A percentile compares a stretch with the other conserved stretches of the same genome.
phyloP scores from a whole-genome alignment of 176 grass and related monocot genomes.

The Oryza australiensis region DNA sequence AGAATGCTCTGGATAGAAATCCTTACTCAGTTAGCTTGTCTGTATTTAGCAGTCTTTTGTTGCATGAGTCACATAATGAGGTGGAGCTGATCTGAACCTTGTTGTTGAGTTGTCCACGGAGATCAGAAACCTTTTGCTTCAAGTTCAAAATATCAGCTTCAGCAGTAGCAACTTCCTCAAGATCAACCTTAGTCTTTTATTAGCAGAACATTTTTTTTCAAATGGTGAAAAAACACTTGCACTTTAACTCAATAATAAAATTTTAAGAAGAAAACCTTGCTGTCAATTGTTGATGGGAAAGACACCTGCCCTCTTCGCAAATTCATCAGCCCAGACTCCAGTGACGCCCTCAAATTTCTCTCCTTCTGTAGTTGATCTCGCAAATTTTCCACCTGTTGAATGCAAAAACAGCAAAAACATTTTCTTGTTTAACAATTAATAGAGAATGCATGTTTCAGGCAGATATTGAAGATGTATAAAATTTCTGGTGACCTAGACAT shows the following conservation, averaged over 20 bases:
- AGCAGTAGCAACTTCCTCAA: conserved; percentile 75
- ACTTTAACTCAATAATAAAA: conserved; percentile 30
- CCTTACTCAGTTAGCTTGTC: conserved; percentile 58
- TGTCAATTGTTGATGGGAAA: conserved; percentile 57
- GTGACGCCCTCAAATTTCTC: conserved; percentile 65
- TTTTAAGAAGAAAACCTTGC: conserved; percentile 58
- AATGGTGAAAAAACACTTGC: not conserved
- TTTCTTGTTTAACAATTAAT: conserved; percentile 17
- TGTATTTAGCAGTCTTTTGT: conserved; percentile 45
- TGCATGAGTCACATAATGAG: conserved; percentile 87
- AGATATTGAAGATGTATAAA: not conserved
- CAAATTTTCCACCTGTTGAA: conserved; percentile 78
- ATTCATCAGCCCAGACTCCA: conserved; percentile 85
- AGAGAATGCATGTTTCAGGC: conserved; percentile 12
- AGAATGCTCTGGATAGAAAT: conserved; percentile 30
- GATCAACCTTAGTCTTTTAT: conserved; percentile 78
- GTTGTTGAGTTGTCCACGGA: conserved; percentile 64
- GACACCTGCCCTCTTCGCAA: conserved; percentile 65
- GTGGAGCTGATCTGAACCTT: conserved; percentile 53
- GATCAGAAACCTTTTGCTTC: conserved; percentile 90
- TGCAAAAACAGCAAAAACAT: conserved; percentile 15
- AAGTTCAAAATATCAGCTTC: conserved; percentile 89
- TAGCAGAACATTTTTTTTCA: conserved; percentile 33
- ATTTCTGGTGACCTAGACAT: not conserved
- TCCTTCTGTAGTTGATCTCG: conserved; percentile 78